Evolutionary conservation across 495 filamentous ascomycete species (phyloP).

Genomic region (Xylaria scruposa): DNA sequence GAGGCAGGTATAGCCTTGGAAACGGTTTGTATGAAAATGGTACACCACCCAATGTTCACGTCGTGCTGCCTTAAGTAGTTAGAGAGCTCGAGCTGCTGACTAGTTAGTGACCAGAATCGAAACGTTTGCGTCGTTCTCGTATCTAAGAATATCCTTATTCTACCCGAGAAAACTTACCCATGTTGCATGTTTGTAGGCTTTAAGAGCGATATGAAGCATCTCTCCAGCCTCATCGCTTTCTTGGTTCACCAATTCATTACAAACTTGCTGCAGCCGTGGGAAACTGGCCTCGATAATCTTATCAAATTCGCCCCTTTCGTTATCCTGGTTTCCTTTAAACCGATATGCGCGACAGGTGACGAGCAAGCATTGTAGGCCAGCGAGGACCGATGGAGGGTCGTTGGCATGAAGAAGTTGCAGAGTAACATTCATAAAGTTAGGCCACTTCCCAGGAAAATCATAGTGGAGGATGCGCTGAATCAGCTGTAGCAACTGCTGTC

Average conservation of each 20-base stretch:
- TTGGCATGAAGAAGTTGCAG: slow-evolving; percentile 82
- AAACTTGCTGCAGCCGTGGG: slow-evolving; percentile 86
- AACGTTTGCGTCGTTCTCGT: slow-evolving; percentile 2
- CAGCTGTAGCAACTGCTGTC: slow-evolving; percentile 88
- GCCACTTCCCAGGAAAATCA: slow-evolving; percentile 95
- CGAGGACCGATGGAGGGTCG: slow-evolving; percentile 84
- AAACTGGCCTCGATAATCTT: slow-evolving; percentile 92
- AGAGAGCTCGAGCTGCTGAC: slow-evolving; percentile 79
- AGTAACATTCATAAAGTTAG: slow-evolving; percentile 88
- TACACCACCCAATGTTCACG: slow-evolving; percentile 91
- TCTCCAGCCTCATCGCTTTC: slow-evolving; percentile 91
- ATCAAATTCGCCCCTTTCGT: slow-evolving; percentile 85
- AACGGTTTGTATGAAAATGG: slow-evolving; percentile 87
- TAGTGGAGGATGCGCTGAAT: slow-evolving; percentile 94
- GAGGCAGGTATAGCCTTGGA: slow-evolving; percentile 81
- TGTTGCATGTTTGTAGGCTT: slow-evolving; percentile 96
- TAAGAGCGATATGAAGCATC: slow-evolving; percentile 93
- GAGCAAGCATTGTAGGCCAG: slow-evolving; percentile 91
- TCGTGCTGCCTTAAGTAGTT: slow-evolving; percentile 75
- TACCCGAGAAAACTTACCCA: slow-evolving; percentile 69
- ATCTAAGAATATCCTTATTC: background rate
- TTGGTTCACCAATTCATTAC: slow-evolving; percentile 85
- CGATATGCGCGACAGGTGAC: slow-evolving; percentile 92
- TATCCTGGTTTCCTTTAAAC: slow-evolving; percentile 77
- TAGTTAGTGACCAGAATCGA: slow-evolving; percentile 47